These are phyloP conservation scores for Eragrostis curvula DNA, from an alignment of 176 grass and related monocot species.

Conservation along the genomic window DNA sequence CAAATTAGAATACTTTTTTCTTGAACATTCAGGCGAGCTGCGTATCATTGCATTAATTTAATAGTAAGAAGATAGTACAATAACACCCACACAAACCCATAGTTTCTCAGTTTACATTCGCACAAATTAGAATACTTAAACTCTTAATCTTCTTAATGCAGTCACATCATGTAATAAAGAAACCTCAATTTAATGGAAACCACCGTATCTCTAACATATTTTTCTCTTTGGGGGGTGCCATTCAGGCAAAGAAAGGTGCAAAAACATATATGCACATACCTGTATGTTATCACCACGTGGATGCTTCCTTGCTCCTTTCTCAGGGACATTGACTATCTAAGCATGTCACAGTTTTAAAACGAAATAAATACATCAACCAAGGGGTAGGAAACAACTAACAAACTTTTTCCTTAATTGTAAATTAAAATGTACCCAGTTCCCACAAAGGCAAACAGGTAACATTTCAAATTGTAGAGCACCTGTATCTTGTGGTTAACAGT, in stretches of 20 bases:
- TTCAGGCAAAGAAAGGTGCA: conserved; percentile 21
- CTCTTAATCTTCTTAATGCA: not conserved
- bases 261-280: conserved; percentile 43
- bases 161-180: not conserved
- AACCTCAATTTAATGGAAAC: not conserved
- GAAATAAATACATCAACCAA: conserved; percentile 28
- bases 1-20: not conserved
- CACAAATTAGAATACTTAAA: not conserved
- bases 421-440: not conserved
- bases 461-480: not conserved
- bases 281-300: conserved; percentile 99
- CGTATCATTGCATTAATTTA: too few relatives aligned
- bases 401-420: not conserved
- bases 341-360: conserved; percentile 27
- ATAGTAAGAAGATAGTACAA: too few relatives aligned
- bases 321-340: conserved; percentile 94
- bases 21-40: too few relatives aligned
- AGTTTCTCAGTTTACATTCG: too few relatives aligned
- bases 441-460: not conserved
- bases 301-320: conserved; percentile 94
- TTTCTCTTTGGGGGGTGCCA: conserved; percentile 6
- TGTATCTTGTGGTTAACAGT: not conserved
- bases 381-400: conserved; percentile 8
- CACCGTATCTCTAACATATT: not conserved
- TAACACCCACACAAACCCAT: too few relatives aligned